A percentile compares a stretch with the other conserved stretches of the same genome.
These are phyloP conservation scores for Ganoderma boninense DNA, from an alignment of 1,284 basidiomycete genomes.

Conservation along the genomic window DNA sequence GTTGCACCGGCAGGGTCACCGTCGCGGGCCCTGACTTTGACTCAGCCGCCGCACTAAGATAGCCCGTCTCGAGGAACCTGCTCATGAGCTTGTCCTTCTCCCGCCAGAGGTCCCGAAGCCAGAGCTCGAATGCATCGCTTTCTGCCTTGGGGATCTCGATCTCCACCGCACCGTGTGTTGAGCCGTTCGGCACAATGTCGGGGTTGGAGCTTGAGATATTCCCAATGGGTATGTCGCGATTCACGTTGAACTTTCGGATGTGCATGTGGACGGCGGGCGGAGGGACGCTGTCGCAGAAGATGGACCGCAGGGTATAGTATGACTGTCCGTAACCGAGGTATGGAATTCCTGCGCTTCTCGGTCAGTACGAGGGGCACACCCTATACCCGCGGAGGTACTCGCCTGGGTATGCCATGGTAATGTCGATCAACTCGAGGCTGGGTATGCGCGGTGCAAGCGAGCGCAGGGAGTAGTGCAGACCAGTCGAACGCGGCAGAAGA, in stretches of 20 bases:
- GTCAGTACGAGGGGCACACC: background rate
- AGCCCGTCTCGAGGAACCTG: conserved; percentile 62
- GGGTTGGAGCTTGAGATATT: conserved; percentile 53
- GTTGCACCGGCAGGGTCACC: conserved; percentile 66
- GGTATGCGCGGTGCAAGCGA: conserved; percentile 83
- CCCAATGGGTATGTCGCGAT: conserved; percentile 72
- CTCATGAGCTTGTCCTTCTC: conserved; percentile 85
- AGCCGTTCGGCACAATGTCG: conserved; percentile 42
- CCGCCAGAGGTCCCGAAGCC: conserved; percentile 85
- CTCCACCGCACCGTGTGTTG: conserved; percentile 48
- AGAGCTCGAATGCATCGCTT: conserved; percentile 78
- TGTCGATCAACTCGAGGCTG: conserved; percentile 83
- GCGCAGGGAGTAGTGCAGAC: conserved; percentile 86
- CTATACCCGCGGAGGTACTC: conserved; percentile 27
- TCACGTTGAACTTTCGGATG: conserved; percentile 78
- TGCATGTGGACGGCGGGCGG: conserved; percentile 92
- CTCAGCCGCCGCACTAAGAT: conserved; percentile 41
- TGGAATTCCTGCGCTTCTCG: conserved; percentile 58
- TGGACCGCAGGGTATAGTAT: conserved; percentile 89
- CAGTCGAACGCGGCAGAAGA: conserved; percentile 91
- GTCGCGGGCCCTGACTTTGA: conserved; percentile 32
- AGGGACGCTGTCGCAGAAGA: conserved; percentile 85
- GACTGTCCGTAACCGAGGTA: conserved; percentile 79
- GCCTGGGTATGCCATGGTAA: conserved; percentile 93
- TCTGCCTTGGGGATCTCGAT: conserved; percentile 76